phyloP scores from a whole-genome alignment of 164 flowering plant genomes.

The Magnolia officinalis region DNA sequence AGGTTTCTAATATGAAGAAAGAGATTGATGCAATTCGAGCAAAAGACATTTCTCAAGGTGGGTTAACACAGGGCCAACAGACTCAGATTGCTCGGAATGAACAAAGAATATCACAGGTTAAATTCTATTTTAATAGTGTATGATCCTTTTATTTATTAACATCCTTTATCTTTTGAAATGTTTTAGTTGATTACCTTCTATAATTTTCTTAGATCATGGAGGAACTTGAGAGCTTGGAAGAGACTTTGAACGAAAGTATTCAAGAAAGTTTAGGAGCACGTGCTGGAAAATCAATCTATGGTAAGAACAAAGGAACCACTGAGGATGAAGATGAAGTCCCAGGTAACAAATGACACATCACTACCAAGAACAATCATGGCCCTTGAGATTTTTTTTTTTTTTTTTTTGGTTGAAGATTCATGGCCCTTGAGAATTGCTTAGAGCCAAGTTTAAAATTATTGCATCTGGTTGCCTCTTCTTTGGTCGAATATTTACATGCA shows the following conservation, averaged over 20 bases:
- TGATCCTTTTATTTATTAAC: not conserved
- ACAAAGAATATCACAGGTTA: slow-evolving; percentile 87
- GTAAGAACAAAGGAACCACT: slow-evolving; percentile 44
- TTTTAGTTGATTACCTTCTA: slow-evolving; percentile 6
- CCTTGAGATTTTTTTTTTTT: too few species aligned
- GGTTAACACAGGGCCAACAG: slow-evolving; percentile 98
- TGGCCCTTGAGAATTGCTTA: not conserved
- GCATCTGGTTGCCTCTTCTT: not conserved
- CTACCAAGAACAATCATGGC: too few species aligned
- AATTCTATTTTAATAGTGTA: not conserved
- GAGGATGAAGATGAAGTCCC: slow-evolving; percentile 71
- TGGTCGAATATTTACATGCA: too few species aligned
- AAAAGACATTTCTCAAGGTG: slow-evolving; percentile 97
- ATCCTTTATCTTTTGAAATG: not conserved
- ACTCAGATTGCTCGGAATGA: slow-evolving; percentile 99
- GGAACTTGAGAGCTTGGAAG: slow-evolving; percentile 95
- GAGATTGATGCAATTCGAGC: slow-evolving; percentile 93
- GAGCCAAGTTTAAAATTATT: not conserved
- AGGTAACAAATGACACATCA: slow-evolving; percentile 32
- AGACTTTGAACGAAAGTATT: slow-evolving; percentile 94
- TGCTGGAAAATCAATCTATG: slow-evolving; percentile 37
- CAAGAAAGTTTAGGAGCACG: slow-evolving; percentile 92
- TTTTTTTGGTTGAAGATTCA: too few species aligned
- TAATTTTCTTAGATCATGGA: slow-evolving; percentile 60
- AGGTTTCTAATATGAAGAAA: slow-evolving; percentile 97